Evolutionary conservation across 352 stramenopile genomes (phyloP), one percentile per base, ranked within the genome.

Genomic region (Globisporangium polare): DNA sequence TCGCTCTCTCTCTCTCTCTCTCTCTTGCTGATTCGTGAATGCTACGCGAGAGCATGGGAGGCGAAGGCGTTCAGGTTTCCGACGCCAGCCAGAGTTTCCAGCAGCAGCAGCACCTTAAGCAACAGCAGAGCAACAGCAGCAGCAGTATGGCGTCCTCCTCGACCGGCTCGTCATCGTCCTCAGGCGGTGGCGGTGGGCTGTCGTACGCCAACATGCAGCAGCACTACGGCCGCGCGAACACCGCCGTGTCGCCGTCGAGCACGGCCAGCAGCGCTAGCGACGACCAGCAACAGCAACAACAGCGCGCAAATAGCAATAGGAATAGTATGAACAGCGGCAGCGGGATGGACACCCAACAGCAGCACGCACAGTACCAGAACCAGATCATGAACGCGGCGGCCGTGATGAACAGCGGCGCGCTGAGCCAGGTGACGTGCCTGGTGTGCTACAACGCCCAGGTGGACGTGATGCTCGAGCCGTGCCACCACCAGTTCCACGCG

Each of bases 401-500:
- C 37, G 65, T 68, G 53, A 69, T 64, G 47, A 54, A 63, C 39
- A 56, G 51, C 37, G 52, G 50, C 52, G 42, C 53, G 15, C 33
- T 64, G 45, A 50, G 12, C 15, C 45, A 45, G 15, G 59, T 54
- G 24, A 77, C 72, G 57, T 80, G 72, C 53, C 69, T 80, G 58
- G 70, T 83, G 43, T 83, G 74, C 68, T 79, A 80, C 55, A 77
- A 71, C 58, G 60, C 68, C 22, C 69, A 77, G 29, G 71, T 80
- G n/a, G 75, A 86, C 65, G 67, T 82, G 29, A 68, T 83, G 57
- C 65, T 86, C 24, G 77, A 86, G 64, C 77, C 77, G 41, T 94
- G 86, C 31, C 81, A 75, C 55, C 86, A 94, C 68, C 78, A 90
- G 60, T 92, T 93, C 70, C 86, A 94, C 67, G 74, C 74, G 49